phyloP scores from a whole-genome alignment of 2,329 filamentous ascomycete species.

The Cladosporium sp. region DNA sequence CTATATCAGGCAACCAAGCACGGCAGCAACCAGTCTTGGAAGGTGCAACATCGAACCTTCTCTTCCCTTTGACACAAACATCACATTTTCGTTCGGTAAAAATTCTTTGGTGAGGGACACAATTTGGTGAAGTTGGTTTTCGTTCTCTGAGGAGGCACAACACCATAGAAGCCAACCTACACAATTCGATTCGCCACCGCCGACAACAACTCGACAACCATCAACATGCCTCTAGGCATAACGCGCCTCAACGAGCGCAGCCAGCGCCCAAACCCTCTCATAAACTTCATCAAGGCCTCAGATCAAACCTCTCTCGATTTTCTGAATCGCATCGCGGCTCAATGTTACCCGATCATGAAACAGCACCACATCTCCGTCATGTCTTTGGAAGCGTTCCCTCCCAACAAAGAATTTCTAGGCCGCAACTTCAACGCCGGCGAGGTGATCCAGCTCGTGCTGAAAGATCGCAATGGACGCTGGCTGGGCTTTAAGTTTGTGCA shows the following conservation, averaged over 20 bases:
- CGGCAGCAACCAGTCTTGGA: no score
- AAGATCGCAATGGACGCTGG: constrained; percentile 62
- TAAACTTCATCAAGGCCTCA: constrained; percentile 73
- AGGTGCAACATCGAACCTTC: no score
- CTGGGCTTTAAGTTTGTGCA: constrained; percentile 78
- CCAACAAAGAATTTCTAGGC: constrained; percentile 77
- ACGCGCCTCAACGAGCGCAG: constrained; percentile 71
- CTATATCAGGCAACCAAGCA: no score
- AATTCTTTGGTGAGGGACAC: no score
- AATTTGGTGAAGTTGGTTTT: no score
- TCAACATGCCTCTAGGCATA: constrained; percentile 68
- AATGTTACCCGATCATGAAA: constrained; percentile 63
- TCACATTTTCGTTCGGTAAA: no score
- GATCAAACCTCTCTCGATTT: constrained; percentile 64
- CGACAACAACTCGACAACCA: background rate
- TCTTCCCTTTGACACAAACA: no score
- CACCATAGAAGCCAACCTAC: no score
- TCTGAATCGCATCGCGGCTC: constrained; percentile 71
- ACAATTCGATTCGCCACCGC: background rate
- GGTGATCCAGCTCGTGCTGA: constrained; percentile 78
- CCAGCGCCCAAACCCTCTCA: constrained; percentile 69
- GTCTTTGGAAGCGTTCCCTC: constrained; percentile 71
- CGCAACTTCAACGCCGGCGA: constrained; percentile 90
- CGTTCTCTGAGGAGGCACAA: no score
- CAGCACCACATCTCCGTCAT: constrained; percentile 43